These are phyloP conservation scores for Tolypocladium guangdongense DNA, from an alignment of 2,329 filamentous ascomycete species.

Conservation along the genomic window DNA sequence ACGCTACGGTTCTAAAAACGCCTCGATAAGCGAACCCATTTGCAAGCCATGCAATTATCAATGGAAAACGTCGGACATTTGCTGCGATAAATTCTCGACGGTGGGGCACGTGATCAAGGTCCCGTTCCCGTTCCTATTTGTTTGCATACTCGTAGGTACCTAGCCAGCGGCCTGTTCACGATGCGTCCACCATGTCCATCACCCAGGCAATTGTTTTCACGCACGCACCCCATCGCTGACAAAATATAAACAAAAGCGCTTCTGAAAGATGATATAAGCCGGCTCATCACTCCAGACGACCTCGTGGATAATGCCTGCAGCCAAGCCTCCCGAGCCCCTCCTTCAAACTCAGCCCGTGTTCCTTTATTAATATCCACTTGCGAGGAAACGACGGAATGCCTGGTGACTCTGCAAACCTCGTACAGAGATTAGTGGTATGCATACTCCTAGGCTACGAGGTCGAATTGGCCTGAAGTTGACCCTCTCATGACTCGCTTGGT, in stretches of 20 bases:
- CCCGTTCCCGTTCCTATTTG: neutral
- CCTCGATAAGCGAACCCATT: neutral
- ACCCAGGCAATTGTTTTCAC: neutral
- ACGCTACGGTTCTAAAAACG: neutral
- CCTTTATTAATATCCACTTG: neutral
- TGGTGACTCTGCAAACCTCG: constrained; percentile 9
- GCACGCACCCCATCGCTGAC: neutral
- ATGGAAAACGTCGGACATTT: neutral
- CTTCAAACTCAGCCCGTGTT: neutral
- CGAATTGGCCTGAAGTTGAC: neutral
- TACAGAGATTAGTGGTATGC: constrained; percentile 20
- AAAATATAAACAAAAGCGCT: neutral
- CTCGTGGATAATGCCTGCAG: constrained; percentile 1
- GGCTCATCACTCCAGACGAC: neutral
- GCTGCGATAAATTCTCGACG: neutral
- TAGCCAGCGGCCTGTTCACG: neutral
- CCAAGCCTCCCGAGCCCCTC: neutral
- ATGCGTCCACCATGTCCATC: neutral
- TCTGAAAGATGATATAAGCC: neutral
- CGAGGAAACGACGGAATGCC: constrained; percentile 11
- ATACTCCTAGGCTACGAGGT: neutral
- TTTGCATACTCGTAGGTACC: neutral
- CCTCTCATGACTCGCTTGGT: neutral
- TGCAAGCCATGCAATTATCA: neutral
- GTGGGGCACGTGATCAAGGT: neutral